Percentiles rank a stretch among this genome's conserved stretches.
phyloP scores from a whole-genome alignment of 1,284 basidiomycete genomes.

The Laetiporus sulphureus region DNA sequence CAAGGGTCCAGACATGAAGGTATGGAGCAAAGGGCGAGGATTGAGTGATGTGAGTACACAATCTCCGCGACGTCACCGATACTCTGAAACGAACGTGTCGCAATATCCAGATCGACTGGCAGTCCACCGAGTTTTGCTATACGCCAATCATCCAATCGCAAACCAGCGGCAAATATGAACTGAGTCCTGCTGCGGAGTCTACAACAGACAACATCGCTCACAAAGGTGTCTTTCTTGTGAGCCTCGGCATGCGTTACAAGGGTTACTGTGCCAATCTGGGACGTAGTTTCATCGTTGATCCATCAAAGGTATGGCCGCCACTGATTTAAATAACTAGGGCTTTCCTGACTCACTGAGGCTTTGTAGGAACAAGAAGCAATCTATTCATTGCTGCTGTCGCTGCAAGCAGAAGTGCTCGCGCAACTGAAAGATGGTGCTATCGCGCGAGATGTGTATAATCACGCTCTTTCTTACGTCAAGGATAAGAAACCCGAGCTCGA shows the following conservation, averaged over 20 bases:
- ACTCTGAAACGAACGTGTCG: too few relatives aligned
- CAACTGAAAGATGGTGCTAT: slow-evolving; percentile 79
- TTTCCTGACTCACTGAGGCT: slow-evolving; percentile 5
- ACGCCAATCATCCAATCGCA: slow-evolving; percentile 94
- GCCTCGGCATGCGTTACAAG: slow-evolving; percentile 89
- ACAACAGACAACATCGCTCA: slow-evolving; percentile 80
- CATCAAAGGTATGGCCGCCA: slow-evolving; percentile 63
- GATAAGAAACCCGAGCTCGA: slow-evolving; percentile 80
- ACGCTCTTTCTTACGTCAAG: slow-evolving; percentile 67
- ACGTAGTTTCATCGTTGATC: slow-evolving; percentile 93
- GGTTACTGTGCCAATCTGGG: slow-evolving; percentile 91
- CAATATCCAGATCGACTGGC: slow-evolving; percentile 72
- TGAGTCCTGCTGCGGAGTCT: slow-evolving; percentile 83
- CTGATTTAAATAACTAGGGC: neutral
- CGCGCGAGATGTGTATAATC: slow-evolving; percentile 77
- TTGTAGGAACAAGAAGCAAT: slow-evolving; percentile 82
- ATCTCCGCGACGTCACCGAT: too few relatives aligned
- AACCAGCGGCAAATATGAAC: slow-evolving; percentile 76
- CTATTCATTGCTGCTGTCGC: slow-evolving; percentile 72
- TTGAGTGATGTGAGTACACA: slow-evolving; percentile 61
- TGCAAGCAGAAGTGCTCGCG: slow-evolving; percentile 75
- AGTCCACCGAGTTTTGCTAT: slow-evolving; percentile 88
- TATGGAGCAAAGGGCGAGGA: slow-evolving; percentile 77
- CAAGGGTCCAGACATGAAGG: slow-evolving; percentile 83
- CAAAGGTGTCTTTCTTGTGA: slow-evolving; percentile 86